Conservation (phyloP, 345 rosid species). For the Eucalyptus grandis region DNA sequence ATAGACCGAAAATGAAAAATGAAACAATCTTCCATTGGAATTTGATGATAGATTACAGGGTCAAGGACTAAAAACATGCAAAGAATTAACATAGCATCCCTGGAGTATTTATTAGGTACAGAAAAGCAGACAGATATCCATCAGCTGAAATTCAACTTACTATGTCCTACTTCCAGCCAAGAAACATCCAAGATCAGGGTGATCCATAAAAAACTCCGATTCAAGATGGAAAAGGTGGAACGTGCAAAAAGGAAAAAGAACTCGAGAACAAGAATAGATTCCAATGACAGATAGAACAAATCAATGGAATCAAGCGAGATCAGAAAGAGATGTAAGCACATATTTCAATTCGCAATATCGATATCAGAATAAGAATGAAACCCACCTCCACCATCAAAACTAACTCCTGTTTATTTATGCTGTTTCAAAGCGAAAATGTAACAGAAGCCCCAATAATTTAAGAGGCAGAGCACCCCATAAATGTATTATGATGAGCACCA, state of each 20-base stretch:
- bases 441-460: not conserved
- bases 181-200: not conserved
- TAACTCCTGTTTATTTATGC: not conserved
- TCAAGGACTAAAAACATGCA: not conserved
- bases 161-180: not conserved
- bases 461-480: not conserved
- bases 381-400: not conserved
- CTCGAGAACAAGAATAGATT: not conserved
- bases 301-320: not conserved
- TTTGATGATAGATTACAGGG: not conserved
- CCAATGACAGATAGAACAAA: not conserved
- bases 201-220: not conserved
- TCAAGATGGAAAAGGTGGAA: not conserved
- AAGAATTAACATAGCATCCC: not conserved
- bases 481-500: not conserved
- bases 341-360: not conserved
- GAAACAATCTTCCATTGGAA: not conserved
- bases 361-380: not conserved
- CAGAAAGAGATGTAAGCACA: not conserved
- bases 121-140: not conserved
- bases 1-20: not conserved
- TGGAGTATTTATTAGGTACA: not conserved
- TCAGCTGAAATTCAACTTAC: not conserved
- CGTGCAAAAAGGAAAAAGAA: not conserved
- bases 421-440: not conserved